Evolutionary conservation across 208 protist genomes (phyloP), one percentile per base, ranked within the genome.

Genomic region (Angomonas deanei): DNA sequence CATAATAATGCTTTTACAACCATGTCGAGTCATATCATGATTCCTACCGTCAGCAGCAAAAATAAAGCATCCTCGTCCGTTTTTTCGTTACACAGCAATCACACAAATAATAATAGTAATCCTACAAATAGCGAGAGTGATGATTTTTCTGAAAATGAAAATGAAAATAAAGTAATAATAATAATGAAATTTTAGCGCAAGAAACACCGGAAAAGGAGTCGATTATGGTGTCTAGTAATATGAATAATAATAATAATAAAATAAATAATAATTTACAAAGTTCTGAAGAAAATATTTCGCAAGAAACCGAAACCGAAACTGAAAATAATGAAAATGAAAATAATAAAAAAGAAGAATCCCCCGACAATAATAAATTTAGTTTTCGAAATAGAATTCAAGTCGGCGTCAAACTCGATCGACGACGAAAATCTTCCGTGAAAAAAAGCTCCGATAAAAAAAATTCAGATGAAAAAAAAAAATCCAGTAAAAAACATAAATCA

Each of bases 81-180:
- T 42, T 42, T 42, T 15, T 42, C 8, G 15, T n/a, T n/a, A n/a
- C n/a, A n/a, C 23, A 53, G 19, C 23, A 53, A 53, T 53, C 8
- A 53, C 47, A 53, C 5, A 21, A 53, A 53, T 53, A 53, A 53
- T 26, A 53, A 53, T 26, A 53, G 23, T 53, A 53, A 53, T 26
- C 5, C 5, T 53, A 53, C 5, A 21, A 53, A 53, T 53, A 53
- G 23, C 19, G 19, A 53, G 5, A 53, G 23, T 53, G 19, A 53
- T 53, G 19, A 26, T 53, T 11, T 26, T 15, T 17, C 47, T 53
- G 47, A 17, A 53, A 53, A 53, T 10, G 23, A 17, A 28, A 17
- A 17, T 15, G 47, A 17, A 53, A 26, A 28, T 5, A 17, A 17
- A 53, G 23, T 5, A 53, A 26, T 28, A 53, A 53, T 26, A 53